Evolutionary conservation across 345 rosid genomes (phyloP), one percentile per base, ranked within the genome.

Genomic region (Erysimum cheiranthoides): DNA sequence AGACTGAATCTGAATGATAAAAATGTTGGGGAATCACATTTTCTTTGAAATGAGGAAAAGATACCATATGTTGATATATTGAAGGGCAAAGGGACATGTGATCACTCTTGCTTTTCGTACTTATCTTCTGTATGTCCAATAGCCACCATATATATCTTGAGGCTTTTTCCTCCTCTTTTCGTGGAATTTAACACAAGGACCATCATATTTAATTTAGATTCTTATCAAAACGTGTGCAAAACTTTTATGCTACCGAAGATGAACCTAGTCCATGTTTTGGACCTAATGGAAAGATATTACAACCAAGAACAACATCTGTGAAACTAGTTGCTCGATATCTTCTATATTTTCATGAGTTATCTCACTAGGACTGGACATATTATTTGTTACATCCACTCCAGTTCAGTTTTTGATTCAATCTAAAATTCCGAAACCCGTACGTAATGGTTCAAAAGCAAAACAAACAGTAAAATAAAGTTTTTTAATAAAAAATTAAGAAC

Each of bases 1-100:
- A 21, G 25, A 21, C 25, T 21, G 25, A 21, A 21, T 21, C 52
- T 17, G 8, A 53, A 53, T 5, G 16, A 53, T 17, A 59, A 59
- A 35, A 30, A 59, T 17, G 3, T 59, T 35, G 12, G 6, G 56
- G 43, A 17, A 47, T 65, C 30, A 4, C 54, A 11, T 32, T 17
- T 43, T 10, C 5, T 6, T 5, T 4, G 2, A 30, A 45, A 45
- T 31, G 56, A 31, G 25, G 2, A 45, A 32, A 45, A 18, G 31
- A 42, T 47, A 25, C 31, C 12, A 30, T 36, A 51, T 30, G 72
- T 53, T 38, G 11, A 38, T 38, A 39, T 68, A 30, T 16, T 47
- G 61, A 72, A 50, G 61, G 5, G 18, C 70, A 61, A 39, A 73
- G 62, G 53, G 76, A 62, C 70, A 73, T 62, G 39, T 30, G 61